These are phyloP conservation scores for Leishmania amazonensis DNA, from an alignment of 208 protist genomes.

Conservation along the genomic window DNA sequence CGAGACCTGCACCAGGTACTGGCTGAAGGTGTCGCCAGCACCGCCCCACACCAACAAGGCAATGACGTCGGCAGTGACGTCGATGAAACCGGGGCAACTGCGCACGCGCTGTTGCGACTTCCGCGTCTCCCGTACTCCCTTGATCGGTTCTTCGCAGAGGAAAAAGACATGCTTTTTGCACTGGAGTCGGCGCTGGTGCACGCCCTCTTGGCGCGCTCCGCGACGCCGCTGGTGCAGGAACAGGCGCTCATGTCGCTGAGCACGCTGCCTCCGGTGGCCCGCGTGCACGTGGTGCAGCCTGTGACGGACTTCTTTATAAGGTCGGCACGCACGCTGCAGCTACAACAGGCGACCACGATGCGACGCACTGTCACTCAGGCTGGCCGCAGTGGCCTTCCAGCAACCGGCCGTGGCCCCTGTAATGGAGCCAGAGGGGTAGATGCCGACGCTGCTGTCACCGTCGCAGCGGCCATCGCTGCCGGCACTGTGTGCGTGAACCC, in stretches of 20 bases:
- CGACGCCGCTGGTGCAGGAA: conserved; percentile 41
- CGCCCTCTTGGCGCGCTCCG: conserved; percentile 21
- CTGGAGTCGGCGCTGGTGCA: conserved; percentile 57
- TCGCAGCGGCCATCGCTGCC: conserved; percentile 47
- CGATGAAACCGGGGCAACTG: too few relatives aligned
- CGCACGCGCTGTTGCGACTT: conserved; percentile 12
- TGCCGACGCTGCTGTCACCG: conserved; percentile 42
- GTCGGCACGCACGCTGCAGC: conserved; percentile 15
- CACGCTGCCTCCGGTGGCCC: conserved; percentile 48
- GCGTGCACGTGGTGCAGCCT: conserved; percentile 51
- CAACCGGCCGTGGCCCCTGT: not conserved
- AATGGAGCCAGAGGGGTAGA: not conserved
- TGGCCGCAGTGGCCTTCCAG: not conserved
- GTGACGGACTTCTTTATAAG: conserved; percentile 58
- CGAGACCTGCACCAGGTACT: conserved; percentile 22
- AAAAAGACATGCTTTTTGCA: conserved; percentile 49
- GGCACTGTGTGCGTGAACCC: conserved; percentile 43
- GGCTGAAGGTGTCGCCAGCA: not conserved
- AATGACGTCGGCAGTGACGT: not conserved
- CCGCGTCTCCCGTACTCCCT: conserved; percentile 52
- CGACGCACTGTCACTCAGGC: conserved; percentile 7
- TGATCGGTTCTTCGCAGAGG: conserved; percentile 36
- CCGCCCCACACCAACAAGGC: not conserved
- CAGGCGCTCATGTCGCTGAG: conserved; percentile 62
- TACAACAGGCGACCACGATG: conserved; percentile 26